phyloP scores from a whole-genome alignment of 2,329 filamentous ascomycete species.

The Botryotinia calthae region DNA sequence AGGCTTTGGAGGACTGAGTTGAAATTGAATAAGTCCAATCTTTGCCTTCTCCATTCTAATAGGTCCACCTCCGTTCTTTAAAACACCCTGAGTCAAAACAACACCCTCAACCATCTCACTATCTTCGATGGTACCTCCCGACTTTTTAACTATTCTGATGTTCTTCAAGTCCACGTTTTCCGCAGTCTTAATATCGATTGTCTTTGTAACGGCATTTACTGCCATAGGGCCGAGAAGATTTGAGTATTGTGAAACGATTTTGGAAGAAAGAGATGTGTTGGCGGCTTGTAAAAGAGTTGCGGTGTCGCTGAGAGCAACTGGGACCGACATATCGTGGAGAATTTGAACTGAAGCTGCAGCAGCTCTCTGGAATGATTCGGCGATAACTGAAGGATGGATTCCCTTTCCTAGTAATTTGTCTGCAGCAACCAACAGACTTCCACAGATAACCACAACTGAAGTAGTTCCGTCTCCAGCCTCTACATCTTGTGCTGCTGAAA shows the following conservation, averaged over 20 bases:
- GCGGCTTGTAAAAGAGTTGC: conserved; percentile 91
- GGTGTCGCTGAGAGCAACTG: conserved; percentile 84
- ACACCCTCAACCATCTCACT: conserved; percentile 95
- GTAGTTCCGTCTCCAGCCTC: conserved; percentile 98
- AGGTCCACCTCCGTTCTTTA: conserved; percentile 91
- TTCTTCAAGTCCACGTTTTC: conserved; percentile 97
- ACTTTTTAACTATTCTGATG: conserved; percentile 95
- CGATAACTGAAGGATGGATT: conserved; percentile 97
- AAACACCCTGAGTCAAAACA: conserved; percentile 85
- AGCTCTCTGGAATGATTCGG: conserved; percentile 94
- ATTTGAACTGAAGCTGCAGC: conserved; percentile 84
- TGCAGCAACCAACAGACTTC: conserved; percentile 88
- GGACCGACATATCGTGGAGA: conserved; percentile 92
- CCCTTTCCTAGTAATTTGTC: conserved; percentile 88
- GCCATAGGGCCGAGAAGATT: conserved; percentile 96
- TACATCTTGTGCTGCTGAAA: conserved; percentile 95
- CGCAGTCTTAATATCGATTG: conserved; percentile 91
- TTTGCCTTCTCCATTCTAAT: conserved; percentile 93
- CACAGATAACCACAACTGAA: conserved; percentile 96
- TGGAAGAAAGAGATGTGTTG: conserved; percentile 94
- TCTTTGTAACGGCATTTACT: conserved; percentile 92
- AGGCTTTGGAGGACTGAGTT: conserved; percentile 95
- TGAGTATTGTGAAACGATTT: conserved; percentile 97
- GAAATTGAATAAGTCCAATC: conserved; percentile 97
- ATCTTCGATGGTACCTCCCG: conserved; percentile 96